phyloP scores from a whole-genome alignment of 2,329 filamentous ascomycete species.

The Gliomastix tumulicola region DNA sequence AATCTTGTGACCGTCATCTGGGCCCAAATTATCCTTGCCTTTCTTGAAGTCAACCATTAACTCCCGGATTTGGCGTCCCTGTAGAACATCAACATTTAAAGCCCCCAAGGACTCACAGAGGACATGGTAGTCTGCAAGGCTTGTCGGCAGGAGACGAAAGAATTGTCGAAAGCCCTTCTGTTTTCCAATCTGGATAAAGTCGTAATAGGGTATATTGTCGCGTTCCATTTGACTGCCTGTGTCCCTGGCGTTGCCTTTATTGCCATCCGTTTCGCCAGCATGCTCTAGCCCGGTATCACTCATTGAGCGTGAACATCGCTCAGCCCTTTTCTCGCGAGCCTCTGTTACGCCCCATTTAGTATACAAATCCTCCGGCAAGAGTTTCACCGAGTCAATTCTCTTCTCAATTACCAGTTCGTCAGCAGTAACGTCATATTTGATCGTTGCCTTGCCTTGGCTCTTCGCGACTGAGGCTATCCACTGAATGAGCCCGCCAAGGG shows the following conservation, averaged over 20 bases:
- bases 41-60: neutral
- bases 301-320: too few species aligned
- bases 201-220: neutral
- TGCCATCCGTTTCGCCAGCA: too few species aligned
- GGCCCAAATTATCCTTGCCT: neutral
- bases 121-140: neutral
- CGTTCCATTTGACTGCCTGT: too few species aligned
- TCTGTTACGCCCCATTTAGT: too few species aligned
- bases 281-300: too few species aligned
- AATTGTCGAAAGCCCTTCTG: neutral
- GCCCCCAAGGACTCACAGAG: neutral
- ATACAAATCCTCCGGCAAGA: constrained; percentile 22
- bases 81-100: neutral
- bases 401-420: constrained; percentile 16
- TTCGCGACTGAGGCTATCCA: constrained; percentile 19
- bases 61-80: constrained; percentile 1
- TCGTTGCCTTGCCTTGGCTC: constrained; percentile 12
- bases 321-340: too few species aligned
- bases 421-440: constrained; percentile 13
- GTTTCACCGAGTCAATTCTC: constrained; percentile 6
- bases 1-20: neutral
- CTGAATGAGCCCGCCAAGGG: constrained; percentile 21
- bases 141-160: neutral
- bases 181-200: neutral
- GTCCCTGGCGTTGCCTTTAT: too few species aligned